Base-by-base conservation (phyloP, 805 yeast species). In the Alloascoidea hylecoeti region DNA sequence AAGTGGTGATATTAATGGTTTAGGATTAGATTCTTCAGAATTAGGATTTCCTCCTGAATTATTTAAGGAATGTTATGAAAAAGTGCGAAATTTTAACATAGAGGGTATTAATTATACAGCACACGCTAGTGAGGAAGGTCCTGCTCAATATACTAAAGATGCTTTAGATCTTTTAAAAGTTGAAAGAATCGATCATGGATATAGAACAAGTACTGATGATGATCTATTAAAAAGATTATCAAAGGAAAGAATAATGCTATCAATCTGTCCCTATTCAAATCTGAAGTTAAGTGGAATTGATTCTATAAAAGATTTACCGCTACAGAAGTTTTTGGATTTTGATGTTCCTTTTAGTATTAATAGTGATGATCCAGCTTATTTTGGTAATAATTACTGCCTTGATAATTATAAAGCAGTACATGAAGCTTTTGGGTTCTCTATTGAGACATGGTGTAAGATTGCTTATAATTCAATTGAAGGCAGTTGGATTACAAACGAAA, bases 71-170 rank as follows among this genome's bases (percentile, higher is more conserved):
- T 76, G 85, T 52, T 83, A 76, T 53, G 47, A 56, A 5, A 49
- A 53, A 15, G 67, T 80, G 4, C 63, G 61, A 39, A 58, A 61
- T 16, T 51, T 61, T 33, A 70, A 63, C 49, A 72, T 78, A 16
- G 58, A 69, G 16, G n/a, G n/a, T n/a, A 67, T 77, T 39, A 68
- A 73, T 32, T 63, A 79, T 39, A 83, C 94, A 28, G 89, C 94
- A 2, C 94, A 83, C 50, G 94, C 92, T 2, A 94, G 94, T 49
- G 94, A 83, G 58, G 94, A 83, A 61, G 94, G 89, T 38, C 83
- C 78, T 44, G 75, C 84, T 33, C 67, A 72, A n/a, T 80, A 63
- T 46, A 81, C 82, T 17, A 41, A 58, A 5, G 66, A 64, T 38
- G 60, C 92, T 2, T 58, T 82, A 43, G 77, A 78, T 47, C 41